phyloP scores from a whole-genome alignment of 106 monocot species.

The Platanthera guangdongensis region DNA sequence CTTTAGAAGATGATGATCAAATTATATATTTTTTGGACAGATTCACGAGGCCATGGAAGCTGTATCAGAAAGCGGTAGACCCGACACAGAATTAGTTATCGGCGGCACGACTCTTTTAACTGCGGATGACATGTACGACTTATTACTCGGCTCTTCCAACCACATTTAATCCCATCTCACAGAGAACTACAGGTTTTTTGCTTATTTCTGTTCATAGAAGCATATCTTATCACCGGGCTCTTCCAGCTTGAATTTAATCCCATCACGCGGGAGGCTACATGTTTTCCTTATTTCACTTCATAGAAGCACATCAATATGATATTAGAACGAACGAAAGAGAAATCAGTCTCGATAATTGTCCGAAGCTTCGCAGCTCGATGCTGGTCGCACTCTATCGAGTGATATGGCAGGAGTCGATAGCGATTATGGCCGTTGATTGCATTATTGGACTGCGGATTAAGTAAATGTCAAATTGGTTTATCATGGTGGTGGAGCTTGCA shows the following conservation, averaged over 20 bases:
- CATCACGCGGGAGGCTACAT: background rate
- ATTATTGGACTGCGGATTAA: too few species aligned
- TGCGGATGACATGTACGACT: conserved; percentile 85
- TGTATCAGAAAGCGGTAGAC: conserved; percentile 63
- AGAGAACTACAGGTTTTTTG: background rate
- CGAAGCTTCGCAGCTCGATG: too few species aligned
- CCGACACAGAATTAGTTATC: conserved; percentile 70
- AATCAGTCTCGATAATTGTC: too few species aligned
- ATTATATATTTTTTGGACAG: conserved; percentile 22
- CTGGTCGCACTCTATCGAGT: too few species aligned
- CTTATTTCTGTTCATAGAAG: background rate
- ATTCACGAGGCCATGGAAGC: conserved; percentile 61
- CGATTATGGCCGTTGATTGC: too few species aligned
- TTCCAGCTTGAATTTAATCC: conserved; percentile 41
- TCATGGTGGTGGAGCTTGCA: too few species aligned
- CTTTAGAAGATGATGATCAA: background rate
- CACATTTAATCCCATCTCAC: conserved; percentile 19
- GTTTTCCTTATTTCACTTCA: background rate
- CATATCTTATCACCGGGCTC: conserved; percentile 20
- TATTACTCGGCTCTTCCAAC: conserved; percentile 73
- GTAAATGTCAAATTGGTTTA: too few species aligned
- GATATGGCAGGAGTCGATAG: too few species aligned
- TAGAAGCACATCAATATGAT: background rate
- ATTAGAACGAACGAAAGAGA: background rate
- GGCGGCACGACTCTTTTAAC: conserved; percentile 90